Percentiles rank a stretch among this genome's conserved stretches.
Conservation (phyloP, 805 yeast genomes). For the Starmerella tilneyi region DNA sequence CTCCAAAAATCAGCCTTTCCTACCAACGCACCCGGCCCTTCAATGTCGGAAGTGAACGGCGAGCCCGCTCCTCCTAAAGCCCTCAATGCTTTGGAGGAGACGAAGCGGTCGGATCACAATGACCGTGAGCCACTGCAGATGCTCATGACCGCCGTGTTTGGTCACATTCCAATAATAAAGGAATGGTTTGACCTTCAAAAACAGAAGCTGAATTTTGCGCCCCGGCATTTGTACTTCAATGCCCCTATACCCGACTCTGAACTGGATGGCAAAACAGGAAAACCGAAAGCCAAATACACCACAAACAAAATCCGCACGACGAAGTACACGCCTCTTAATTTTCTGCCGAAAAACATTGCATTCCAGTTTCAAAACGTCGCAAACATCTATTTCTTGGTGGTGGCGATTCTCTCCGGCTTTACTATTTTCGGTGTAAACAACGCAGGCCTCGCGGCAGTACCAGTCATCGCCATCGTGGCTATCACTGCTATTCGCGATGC, state of each 20-base stretch:
- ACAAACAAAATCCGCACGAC: constrained; percentile 92
- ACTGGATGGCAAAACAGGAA: constrained; percentile 49
- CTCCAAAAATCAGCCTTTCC: too few species aligned
- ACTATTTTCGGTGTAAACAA: constrained; percentile 61
- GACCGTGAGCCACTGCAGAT: constrained; percentile 6
- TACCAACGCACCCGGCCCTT: background rate
- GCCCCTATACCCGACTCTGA: constrained; percentile 39
- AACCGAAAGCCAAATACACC: constrained; percentile 53
- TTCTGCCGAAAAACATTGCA: constrained; percentile 72
- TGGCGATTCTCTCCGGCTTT: constrained; percentile 67
- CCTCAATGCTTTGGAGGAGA: constrained; percentile 22
- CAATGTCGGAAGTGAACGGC: constrained; percentile 1
- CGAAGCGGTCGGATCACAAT: constrained; percentile 13
- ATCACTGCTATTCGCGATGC: constrained; percentile 71
- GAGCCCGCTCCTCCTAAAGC: constrained; percentile 4
- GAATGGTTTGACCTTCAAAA: constrained; percentile 20
- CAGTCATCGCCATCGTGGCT: constrained; percentile 65
- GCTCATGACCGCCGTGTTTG: constrained; percentile 26
- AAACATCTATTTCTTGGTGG: constrained; percentile 69
- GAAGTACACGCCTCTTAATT: constrained; percentile 82
- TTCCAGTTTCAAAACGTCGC: constrained; percentile 84
- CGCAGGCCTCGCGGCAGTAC: constrained; percentile 70
- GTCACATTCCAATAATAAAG: constrained; percentile 21
- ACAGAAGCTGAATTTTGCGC: constrained; percentile 13
- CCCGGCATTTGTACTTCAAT: constrained; percentile 42